These are phyloP conservation scores for Stephanodiscus triporus DNA, from an alignment of 108 stramenopile genomes.

Conservation along the genomic window DNA sequence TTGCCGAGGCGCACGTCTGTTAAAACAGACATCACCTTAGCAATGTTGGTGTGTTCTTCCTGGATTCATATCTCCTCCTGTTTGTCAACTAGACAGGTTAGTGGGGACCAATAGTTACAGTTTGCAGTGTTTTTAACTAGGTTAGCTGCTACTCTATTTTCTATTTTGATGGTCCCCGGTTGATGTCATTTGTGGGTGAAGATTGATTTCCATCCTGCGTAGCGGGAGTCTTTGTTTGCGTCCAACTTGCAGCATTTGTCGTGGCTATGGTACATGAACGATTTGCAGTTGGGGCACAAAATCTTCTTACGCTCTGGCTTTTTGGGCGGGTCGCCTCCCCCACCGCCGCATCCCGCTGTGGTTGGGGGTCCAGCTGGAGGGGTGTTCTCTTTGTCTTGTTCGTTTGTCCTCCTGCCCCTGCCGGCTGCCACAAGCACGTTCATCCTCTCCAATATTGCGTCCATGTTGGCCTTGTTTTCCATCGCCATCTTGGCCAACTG, in stretches of 20 bases:
- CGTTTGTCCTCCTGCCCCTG: too few species aligned
- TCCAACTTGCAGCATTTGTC: not conserved
- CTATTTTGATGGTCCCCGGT: conserved; percentile 12
- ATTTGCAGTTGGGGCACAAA: not conserved
- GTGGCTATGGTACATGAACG: not conserved
- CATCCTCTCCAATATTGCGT: too few species aligned
- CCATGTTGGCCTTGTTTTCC: too few species aligned
- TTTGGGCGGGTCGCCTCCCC: too few species aligned
- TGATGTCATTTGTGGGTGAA: not conserved
- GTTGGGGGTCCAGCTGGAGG: too few species aligned
- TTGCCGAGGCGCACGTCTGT: too few species aligned
- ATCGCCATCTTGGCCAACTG: not conserved
- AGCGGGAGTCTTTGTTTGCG: not conserved
- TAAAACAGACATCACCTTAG: too few species aligned
- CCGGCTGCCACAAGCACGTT: too few species aligned
- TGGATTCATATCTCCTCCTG: not conserved
- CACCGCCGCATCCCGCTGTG: too few species aligned
- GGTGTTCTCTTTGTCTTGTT: too few species aligned
- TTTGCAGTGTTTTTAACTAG: too few species aligned
- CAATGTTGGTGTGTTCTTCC: too few species aligned
- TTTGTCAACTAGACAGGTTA: not conserved
- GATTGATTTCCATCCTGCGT: not conserved
- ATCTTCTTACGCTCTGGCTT: not conserved
- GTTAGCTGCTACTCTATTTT: not conserved
- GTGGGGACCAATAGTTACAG: not conserved